A percentile compares a stretch with the other conserved stretches of the same genome.
phyloP scores from a whole-genome alignment of 179 eudicot genomes.

The Spergularia azorica region DNA sequence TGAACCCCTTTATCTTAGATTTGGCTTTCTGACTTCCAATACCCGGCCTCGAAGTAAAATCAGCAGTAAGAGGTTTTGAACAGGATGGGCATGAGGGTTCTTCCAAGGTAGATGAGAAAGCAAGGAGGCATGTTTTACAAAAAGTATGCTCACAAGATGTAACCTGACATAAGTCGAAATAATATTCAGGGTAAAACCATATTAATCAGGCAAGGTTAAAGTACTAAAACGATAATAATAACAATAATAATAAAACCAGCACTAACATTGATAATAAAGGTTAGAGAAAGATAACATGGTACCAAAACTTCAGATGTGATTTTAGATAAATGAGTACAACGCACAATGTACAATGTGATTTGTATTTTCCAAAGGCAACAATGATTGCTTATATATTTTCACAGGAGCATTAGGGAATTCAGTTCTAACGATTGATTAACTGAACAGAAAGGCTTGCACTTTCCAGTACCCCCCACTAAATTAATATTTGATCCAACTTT shows the following conservation, averaged over 20 bases:
- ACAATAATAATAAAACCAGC: too few species aligned
- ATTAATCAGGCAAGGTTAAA: neutral
- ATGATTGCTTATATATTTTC: too few species aligned
- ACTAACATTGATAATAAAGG: too few species aligned
- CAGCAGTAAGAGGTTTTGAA: conserved; percentile 82
- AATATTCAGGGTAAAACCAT: neutral
- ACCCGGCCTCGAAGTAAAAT: conserved; percentile 58
- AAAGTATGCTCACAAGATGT: conserved; percentile 77
- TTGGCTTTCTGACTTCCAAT: conserved; percentile 45
- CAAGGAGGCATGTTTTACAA: conserved; percentile 78
- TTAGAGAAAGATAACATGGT: too few species aligned
- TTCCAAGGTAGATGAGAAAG: conserved; percentile 59
- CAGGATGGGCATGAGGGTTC: conserved; percentile 82
- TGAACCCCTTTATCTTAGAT: conserved; percentile 66
- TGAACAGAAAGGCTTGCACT: too few species aligned
- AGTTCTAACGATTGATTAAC: too few species aligned
- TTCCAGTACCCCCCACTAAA: neutral
- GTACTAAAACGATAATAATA: too few species aligned
- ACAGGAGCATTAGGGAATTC: too few species aligned
- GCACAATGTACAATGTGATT: too few species aligned
- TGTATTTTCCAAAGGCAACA: too few species aligned
- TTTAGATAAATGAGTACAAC: too few species aligned
- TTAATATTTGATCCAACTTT: neutral
- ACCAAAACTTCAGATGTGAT: too few species aligned
- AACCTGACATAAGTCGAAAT: conserved; percentile 46